Conservation (phyloP, 140 eudicot genomes). For the Erigeron philadelphicus region DNA sequence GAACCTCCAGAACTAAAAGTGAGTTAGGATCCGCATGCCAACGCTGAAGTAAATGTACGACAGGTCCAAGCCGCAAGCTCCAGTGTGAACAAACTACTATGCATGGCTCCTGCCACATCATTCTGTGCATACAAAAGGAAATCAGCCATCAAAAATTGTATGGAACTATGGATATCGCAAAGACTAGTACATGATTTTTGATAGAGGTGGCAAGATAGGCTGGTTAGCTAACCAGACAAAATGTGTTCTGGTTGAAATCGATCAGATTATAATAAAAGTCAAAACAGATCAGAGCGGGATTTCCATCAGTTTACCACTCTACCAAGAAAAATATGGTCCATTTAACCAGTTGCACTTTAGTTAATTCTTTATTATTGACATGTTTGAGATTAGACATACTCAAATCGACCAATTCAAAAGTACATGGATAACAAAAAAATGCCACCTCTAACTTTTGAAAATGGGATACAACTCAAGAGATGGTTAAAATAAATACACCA, state of each 20-base stretch:
- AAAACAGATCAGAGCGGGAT: not conserved
- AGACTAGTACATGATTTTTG: not conserved
- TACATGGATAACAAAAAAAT: not conserved
- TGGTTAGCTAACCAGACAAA: slow-evolving; percentile 1
- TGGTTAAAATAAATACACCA: not conserved
- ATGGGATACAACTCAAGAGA: slow-evolving; percentile 6
- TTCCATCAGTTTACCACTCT: not conserved
- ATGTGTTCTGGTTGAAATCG: not conserved
- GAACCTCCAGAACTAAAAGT: slow-evolving; percentile 69
- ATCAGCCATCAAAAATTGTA: not conserved
- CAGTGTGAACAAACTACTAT: slow-evolving; percentile 89
- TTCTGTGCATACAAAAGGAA: slow-evolving; percentile 32
- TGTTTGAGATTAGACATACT: not conserved
- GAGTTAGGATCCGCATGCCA: slow-evolving; percentile 75
- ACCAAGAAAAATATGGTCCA: not conserved
- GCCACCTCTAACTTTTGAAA: not conserved
- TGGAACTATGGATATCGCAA: not conserved
- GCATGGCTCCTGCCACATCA: slow-evolving; percentile 93
- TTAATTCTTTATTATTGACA: not conserved
- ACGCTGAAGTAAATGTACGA: slow-evolving; percentile 70
- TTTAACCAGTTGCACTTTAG: not conserved
- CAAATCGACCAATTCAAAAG: not conserved
- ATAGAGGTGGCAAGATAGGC: not conserved
- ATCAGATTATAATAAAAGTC: not conserved
- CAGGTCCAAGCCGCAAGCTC: slow-evolving; percentile 92